Evolutionary conservation across 768 basidiomycete genomes (phyloP).

Genomic region (Tylopilus sp.): DNA sequence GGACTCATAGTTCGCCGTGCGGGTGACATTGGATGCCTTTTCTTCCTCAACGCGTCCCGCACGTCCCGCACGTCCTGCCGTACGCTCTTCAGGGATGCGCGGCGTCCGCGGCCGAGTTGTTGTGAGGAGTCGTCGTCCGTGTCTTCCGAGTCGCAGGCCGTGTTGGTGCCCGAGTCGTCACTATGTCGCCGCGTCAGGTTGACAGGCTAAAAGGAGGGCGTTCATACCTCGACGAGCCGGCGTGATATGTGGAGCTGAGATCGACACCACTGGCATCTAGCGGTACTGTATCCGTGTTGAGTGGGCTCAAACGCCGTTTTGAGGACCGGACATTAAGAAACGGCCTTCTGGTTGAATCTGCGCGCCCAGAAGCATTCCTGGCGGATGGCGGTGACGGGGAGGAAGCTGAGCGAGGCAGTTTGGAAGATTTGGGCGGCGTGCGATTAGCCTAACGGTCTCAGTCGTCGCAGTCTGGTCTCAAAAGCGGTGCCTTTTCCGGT

Average conservation of each 20-base stretch:
- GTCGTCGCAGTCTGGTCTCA: conserved; percentile 2
- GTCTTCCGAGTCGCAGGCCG: conserved; percentile 57
- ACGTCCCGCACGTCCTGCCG: conserved; percentile 25
- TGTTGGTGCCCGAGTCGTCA: conserved; percentile 48
- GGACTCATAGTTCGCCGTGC: conserved; percentile 25
- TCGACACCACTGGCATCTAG: conserved; percentile 43
- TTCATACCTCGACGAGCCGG: conserved; percentile 73
- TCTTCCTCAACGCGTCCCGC: conserved; percentile 25
- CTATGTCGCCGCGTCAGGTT: conserved; percentile 30
- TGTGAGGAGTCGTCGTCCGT: conserved; percentile 55
- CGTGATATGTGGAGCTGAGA: conserved; percentile 87
- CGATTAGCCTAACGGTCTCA: background rate
- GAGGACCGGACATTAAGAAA: conserved; percentile 27
- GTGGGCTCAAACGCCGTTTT: conserved; percentile 26
- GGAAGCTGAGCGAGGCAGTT: conserved; percentile 76
- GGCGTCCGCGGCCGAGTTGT: conserved; percentile 42
- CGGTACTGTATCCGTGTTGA: conserved; percentile 17
- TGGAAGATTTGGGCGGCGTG: conserved; percentile 33
- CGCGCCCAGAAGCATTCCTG: conserved; percentile 49
- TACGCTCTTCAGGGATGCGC: conserved; percentile 31
- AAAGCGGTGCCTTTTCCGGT: conserved; percentile 3
- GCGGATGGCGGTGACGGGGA: conserved; percentile 71
- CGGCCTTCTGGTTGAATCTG: conserved; percentile 44
- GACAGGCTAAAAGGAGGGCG: background rate
- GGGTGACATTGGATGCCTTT: conserved; percentile 26